Evolutionary conservation across 208 protist genomes (phyloP).

Genomic region (Trypanosoma vivax): DNA sequence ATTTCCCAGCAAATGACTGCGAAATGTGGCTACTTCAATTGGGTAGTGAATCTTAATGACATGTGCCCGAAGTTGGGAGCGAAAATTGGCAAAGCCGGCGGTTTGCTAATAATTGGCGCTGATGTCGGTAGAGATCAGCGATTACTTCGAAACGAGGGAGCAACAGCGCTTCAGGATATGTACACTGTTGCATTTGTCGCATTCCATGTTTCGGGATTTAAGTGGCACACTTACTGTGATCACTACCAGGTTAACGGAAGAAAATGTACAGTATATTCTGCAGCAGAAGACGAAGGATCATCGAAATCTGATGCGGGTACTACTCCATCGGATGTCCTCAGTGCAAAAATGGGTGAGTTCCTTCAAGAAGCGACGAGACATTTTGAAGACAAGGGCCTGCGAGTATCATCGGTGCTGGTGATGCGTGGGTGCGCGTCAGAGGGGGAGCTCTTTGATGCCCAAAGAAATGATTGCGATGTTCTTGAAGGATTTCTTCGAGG

Average conservation of each 20-base stretch:
- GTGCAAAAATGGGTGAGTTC: constrained; percentile 31
- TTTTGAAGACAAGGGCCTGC: constrained; percentile 21
- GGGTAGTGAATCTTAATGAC: constrained; percentile 25
- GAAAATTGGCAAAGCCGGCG: not conserved
- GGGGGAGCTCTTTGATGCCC: constrained; percentile 24
- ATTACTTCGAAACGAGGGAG: constrained; percentile 5
- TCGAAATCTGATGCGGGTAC: constrained; percentile 13
- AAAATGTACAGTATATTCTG: constrained; percentile 2
- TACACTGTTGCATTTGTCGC: constrained; percentile 44
- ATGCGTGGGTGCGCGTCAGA: constrained; percentile 43
- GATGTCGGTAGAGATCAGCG: constrained; percentile 22
- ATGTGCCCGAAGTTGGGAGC: constrained; percentile 7
- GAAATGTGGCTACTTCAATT: constrained; percentile 44
- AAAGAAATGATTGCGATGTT: constrained; percentile 11
- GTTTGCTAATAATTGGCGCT: constrained; percentile 36
- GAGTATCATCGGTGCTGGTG: constrained; percentile 25
- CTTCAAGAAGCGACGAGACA: constrained; percentile 23
- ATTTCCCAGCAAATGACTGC: constrained; percentile 51
- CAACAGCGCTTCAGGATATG: constrained; percentile 6
- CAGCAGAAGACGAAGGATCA: constrained; percentile 2
- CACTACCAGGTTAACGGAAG: constrained; percentile 39
- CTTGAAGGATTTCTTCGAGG: constrained; percentile 19
- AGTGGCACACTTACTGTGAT: constrained; percentile 45
- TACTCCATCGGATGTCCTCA: constrained; percentile 34
- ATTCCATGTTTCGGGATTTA: constrained; percentile 29